These are phyloP conservation scores for Chloranthus sessilifolius DNA, from an alignment of 164 flowering plant species.

Conservation along the genomic window DNA sequence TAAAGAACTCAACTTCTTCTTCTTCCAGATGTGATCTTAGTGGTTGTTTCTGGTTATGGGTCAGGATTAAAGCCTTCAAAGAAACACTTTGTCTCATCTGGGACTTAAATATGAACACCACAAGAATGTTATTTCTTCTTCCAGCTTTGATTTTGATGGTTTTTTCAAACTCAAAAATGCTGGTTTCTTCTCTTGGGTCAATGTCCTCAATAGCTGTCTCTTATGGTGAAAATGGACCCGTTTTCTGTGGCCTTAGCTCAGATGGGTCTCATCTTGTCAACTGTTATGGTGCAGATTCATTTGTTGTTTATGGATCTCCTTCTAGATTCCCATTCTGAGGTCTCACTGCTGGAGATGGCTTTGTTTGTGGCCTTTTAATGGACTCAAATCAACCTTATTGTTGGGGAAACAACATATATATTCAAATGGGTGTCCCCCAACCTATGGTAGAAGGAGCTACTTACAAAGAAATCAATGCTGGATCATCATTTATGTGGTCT, in stretches of 20 bases:
- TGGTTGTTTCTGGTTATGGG: too few species aligned
- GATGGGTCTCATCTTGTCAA: slow-evolving; percentile 77
- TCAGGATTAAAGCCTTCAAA: too few species aligned
- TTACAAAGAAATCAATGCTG: slow-evolving; percentile 83
- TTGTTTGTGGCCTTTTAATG: slow-evolving; percentile 83
- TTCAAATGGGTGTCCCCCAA: slow-evolving; percentile 82
- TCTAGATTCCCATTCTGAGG: slow-evolving; percentile 51
- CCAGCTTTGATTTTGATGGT: slow-evolving; percentile 26
- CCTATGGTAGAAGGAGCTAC: slow-evolving; percentile 52
- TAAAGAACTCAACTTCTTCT: too few species aligned
- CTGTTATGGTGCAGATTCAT: slow-evolving; percentile 82
- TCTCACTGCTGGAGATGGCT: slow-evolving; percentile 84
- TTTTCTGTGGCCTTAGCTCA: slow-evolving; percentile 72
- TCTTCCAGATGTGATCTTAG: too few species aligned
- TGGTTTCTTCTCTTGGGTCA: slow-evolving; percentile 75
- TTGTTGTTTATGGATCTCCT: slow-evolving; percentile 71
- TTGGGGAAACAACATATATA: slow-evolving; percentile 78
- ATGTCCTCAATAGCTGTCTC: slow-evolving; percentile 92
- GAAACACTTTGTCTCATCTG: too few species aligned
- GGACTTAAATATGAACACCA: slow-evolving; percentile 25
- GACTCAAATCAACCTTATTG: slow-evolving; percentile 75
- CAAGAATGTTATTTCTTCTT: slow-evolving; percentile 24
- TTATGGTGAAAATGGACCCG: slow-evolving; percentile 90
- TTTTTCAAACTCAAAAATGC: slow-evolving; percentile 26
- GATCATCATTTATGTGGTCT: slow-evolving; percentile 88